These are phyloP conservation scores for Globisporangium spinosum DNA, from an alignment of 352 stramenopile species.

Conservation along the genomic window DNA sequence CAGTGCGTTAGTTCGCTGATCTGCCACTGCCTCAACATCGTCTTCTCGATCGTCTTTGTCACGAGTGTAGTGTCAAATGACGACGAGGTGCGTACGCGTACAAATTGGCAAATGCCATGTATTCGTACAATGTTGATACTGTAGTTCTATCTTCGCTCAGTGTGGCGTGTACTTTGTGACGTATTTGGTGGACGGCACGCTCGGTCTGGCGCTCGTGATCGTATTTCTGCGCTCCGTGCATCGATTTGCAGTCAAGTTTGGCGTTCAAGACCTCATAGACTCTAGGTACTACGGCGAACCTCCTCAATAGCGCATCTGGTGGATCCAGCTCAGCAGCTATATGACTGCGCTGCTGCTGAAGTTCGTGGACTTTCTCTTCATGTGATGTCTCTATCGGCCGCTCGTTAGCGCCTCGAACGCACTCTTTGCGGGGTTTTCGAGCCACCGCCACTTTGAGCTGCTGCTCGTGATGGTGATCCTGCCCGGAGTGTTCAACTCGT, in stretches of 20 bases:
- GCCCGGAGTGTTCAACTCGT: conserved; percentile 57
- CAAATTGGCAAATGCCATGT: background rate
- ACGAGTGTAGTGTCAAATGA: conserved; percentile 31
- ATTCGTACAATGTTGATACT: background rate
- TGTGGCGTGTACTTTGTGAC: conserved; percentile 75
- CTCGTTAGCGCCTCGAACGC: conserved; percentile 40
- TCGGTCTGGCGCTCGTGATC: conserved; percentile 45
- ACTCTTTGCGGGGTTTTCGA: conserved; percentile 48
- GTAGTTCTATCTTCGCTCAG: conserved; percentile 18
- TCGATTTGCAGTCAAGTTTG: conserved; percentile 29
- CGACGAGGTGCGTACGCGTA: conserved; percentile 46
- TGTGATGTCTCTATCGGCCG: conserved; percentile 39
- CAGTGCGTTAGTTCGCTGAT: conserved; percentile 57
- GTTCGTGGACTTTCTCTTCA: conserved; percentile 32
- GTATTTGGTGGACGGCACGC: conserved; percentile 66
- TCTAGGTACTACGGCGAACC: conserved; percentile 74
- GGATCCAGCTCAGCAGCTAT: conserved; percentile 51
- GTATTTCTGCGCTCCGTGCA: conserved; percentile 42
- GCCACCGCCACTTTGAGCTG: conserved; percentile 67
- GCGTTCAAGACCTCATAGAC: conserved; percentile 35
- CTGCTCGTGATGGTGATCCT: conserved; percentile 78
- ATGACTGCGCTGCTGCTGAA: conserved; percentile 44
- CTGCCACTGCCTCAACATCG: conserved; percentile 59
- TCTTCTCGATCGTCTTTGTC: conserved; percentile 59
- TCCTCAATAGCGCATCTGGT: conserved; percentile 49